Conservation (phyloP, 225 moss, liverwort and hornwort species). For the Marchantia paleacea region DNA sequence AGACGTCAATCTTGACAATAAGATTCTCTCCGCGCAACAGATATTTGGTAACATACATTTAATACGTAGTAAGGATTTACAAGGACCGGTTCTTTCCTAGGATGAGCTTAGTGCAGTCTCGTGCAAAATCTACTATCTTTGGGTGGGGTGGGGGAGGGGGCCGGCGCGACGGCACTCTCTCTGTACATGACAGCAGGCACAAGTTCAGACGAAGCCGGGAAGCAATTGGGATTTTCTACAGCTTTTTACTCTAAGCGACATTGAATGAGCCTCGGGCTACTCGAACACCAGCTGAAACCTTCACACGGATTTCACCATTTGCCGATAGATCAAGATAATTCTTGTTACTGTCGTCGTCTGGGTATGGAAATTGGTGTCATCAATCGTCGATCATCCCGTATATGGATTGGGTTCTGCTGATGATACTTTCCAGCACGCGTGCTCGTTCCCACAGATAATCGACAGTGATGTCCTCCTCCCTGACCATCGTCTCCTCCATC, state of each 20-base stretch:
- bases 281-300: background rate
- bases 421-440: conserved; percentile 19
- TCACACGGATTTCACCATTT: background rate
- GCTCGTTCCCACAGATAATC: conserved; percentile 19
- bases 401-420: conserved; percentile 13
- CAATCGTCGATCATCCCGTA: conserved; percentile 15
- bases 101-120: too few species aligned
- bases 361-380: background rate
- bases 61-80: background rate
- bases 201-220: background rate
- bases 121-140: too few species aligned
- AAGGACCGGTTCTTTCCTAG: background rate
- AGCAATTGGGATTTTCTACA: background rate
- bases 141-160: too few species aligned
- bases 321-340: background rate
- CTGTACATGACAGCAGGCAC: background rate
- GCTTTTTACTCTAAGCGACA: background rate
- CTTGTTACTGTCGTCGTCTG: background rate
- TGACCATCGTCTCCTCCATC: conserved; percentile 20
- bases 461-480: background rate
- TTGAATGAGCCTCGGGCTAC: background rate
- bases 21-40: too few species aligned
- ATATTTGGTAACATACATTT: too few species aligned
- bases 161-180: background rate
- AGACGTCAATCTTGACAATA: too few species aligned